Evolutionary conservation across 2,329 filamentous ascomycete species (phyloP).

Genomic region (Diplocarpon rosae): DNA sequence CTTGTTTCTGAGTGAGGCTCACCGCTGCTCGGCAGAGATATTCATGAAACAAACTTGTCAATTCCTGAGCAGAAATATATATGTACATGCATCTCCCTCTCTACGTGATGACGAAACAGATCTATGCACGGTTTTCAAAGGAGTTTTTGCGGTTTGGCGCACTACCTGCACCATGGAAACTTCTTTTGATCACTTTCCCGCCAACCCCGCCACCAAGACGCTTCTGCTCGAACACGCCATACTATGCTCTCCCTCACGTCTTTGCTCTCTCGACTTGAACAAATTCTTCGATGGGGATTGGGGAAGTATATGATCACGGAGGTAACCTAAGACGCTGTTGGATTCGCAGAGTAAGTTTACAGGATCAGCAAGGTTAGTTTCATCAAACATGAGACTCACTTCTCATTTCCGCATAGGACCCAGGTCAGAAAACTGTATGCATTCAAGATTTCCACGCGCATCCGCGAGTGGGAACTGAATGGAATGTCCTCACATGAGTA

Average conservation of each 20-base stretch:
- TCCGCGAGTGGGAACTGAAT: slow-evolving; percentile 9
- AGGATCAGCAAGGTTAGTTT: not conserved
- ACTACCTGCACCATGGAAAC: too few relatives aligned
- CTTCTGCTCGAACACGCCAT: too few relatives aligned
- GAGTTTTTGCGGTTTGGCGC: too few relatives aligned
- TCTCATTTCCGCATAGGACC: not conserved
- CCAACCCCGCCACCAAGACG: too few relatives aligned
- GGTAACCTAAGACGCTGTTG: slow-evolving; percentile 13
- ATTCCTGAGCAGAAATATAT: too few relatives aligned
- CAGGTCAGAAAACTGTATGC: slow-evolving; percentile 4
- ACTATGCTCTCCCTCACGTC: not conserved
- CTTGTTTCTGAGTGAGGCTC: too few relatives aligned
- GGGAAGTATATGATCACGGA: slow-evolving; percentile 12
- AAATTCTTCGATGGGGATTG: not conserved
- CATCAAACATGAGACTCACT: not conserved
- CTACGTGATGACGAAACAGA: too few relatives aligned
- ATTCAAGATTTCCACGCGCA: slow-evolving; percentile 11
- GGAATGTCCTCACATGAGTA: slow-evolving; percentile 11
- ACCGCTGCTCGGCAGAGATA: too few relatives aligned
- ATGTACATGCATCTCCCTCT: too few relatives aligned
- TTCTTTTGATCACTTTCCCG: too few relatives aligned
- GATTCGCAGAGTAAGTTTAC: slow-evolving; percentile 10
- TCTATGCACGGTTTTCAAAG: too few relatives aligned
- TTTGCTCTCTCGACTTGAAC: slow-evolving; percentile 1
- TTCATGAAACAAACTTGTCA: too few relatives aligned